phyloP scores from a whole-genome alignment of 768 basidiomycete species.

The Pluteus cervinus region DNA sequence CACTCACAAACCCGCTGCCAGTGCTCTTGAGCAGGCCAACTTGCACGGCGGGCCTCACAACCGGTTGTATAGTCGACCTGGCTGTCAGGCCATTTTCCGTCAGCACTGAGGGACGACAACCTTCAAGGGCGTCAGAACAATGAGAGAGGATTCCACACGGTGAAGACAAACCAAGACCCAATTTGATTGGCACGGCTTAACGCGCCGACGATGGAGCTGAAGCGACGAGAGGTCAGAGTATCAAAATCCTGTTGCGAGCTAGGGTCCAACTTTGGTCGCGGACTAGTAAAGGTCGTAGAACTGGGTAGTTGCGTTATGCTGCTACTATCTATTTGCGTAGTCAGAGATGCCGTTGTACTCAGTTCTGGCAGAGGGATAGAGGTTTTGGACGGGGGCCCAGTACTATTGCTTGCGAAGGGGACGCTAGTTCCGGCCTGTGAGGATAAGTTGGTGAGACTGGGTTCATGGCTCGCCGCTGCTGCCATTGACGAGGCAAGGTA shows the following conservation, averaged over 20 bases:
- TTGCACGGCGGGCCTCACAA: slow-evolving; percentile 55
- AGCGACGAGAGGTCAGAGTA: slow-evolving; percentile 28
- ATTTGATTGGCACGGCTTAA: slow-evolving; percentile 29
- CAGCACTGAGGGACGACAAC: slow-evolving; percentile 39
- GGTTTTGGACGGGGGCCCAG: too few species aligned
- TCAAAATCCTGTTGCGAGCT: slow-evolving; percentile 22
- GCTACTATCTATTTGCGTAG: too few species aligned
- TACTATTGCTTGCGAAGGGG: too few species aligned
- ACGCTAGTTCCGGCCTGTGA: too few species aligned
- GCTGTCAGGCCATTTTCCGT: slow-evolving; percentile 48
- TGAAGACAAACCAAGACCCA: slow-evolving; percentile 27
- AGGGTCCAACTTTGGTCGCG: slow-evolving; percentile 10
- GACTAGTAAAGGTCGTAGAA: too few species aligned
- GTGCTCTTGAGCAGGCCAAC: slow-evolving; percentile 63
- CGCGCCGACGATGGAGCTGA: slow-evolving; percentile 34
- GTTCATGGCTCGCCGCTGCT: too few species aligned
- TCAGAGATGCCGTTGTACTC: too few species aligned
- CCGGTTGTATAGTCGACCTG: slow-evolving; percentile 60
- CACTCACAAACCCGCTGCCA: slow-evolving; percentile 47
- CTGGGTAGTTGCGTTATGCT: too few species aligned
- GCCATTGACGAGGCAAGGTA: too few species aligned
- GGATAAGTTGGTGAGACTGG: too few species aligned
- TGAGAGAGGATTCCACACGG: background rate
- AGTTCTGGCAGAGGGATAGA: too few species aligned
- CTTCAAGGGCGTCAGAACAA: too few species aligned